Conservation (phyloP, 495 filamentous ascomycete species). For the Stereocaulon alpinum region DNA sequence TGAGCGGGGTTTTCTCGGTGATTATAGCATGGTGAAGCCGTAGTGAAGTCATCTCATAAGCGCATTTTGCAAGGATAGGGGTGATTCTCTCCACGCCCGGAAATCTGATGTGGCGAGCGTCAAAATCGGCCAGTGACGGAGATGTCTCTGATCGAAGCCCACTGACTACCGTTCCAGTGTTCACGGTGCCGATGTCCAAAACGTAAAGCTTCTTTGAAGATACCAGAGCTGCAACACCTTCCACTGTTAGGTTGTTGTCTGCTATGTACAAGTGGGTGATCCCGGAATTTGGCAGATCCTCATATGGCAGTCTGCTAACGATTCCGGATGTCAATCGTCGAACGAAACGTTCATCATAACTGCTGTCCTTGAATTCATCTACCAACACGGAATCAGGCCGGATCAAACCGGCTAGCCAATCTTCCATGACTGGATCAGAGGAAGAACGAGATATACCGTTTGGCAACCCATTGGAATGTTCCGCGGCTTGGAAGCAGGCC, state of each 20-base stretch:
- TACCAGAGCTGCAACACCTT: conserved; percentile 45
- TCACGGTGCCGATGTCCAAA: conserved; percentile 41
- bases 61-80: conserved; percentile 36
- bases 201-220: conserved; percentile 40
- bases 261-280: conserved; percentile 52
- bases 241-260: conserved; percentile 48
- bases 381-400: conserved; percentile 22
- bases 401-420: conserved; percentile 23
- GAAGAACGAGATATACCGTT: not conserved
- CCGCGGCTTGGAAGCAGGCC: conserved; percentile 35
- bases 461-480: not conserved
- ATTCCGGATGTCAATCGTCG: conserved; percentile 40
- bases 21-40: conserved; percentile 48
- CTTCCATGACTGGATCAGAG: conserved; percentile 14
- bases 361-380: conserved; percentile 27
- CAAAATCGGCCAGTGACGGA: conserved; percentile 14
- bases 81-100: conserved; percentile 47
- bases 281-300: conserved; percentile 41
- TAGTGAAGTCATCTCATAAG: conserved; percentile 41
- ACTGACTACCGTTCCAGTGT: conserved; percentile 29
- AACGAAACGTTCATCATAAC: conserved; percentile 40
- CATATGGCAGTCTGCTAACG: conserved; percentile 41
- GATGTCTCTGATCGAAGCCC: conserved; percentile 13
- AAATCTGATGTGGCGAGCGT: conserved; percentile 21
- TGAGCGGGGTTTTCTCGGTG: conserved; percentile 31